A percentile compares a stretch with the other conserved stretches of the same genome.
Conservation (phyloP, 352 stramenopile species). For the Phytopythium delawarense region DNA sequence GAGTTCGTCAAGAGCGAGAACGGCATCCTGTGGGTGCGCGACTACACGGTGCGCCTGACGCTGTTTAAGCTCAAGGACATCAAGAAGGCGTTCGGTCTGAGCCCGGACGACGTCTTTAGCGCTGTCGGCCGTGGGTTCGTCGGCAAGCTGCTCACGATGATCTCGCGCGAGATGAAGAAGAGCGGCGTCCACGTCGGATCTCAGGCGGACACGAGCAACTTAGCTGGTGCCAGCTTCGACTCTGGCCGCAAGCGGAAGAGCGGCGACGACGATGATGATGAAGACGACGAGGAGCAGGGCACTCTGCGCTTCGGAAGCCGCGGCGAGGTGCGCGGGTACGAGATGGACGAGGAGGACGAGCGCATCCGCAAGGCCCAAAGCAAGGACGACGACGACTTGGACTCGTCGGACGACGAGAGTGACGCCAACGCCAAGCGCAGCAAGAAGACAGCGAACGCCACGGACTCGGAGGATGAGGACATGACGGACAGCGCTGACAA, state of each 20-base stretch:
- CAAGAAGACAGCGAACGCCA: constrained; percentile 33
- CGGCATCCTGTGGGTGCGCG: constrained; percentile 92
- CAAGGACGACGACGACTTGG: constrained; percentile 53
- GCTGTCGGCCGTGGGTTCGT: constrained; percentile 89
- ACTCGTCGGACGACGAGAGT: constrained; percentile 42
- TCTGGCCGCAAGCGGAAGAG: constrained; percentile 46
- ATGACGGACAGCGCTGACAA: constrained; percentile 25
- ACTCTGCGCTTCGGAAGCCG: constrained; percentile 81
- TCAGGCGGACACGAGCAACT: constrained; percentile 42
- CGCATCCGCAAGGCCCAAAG: constrained; percentile 65
- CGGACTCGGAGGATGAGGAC: constrained; percentile 25
- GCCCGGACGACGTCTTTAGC: constrained; percentile 90
- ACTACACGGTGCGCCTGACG: constrained; percentile 96
- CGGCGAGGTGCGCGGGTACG: constrained; percentile 82
- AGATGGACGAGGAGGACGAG: constrained; percentile 95
- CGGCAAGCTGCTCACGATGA: constrained; percentile 90
- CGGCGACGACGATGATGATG: constrained; percentile 65
- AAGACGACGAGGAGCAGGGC: constrained; percentile 84
- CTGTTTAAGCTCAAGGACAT: constrained; percentile 95
- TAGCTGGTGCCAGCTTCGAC: constrained; percentile 18
- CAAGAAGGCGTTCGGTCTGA: constrained; percentile 93
- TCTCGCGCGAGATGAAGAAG: constrained; percentile 94
- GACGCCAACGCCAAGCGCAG: constrained; percentile 18
- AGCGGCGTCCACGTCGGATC: constrained; percentile 60
- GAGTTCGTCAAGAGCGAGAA: constrained; percentile 87